Base-by-base conservation (phyloP, 2,329 filamentous ascomycete species). In the Celoporthe dispersa region DNA sequence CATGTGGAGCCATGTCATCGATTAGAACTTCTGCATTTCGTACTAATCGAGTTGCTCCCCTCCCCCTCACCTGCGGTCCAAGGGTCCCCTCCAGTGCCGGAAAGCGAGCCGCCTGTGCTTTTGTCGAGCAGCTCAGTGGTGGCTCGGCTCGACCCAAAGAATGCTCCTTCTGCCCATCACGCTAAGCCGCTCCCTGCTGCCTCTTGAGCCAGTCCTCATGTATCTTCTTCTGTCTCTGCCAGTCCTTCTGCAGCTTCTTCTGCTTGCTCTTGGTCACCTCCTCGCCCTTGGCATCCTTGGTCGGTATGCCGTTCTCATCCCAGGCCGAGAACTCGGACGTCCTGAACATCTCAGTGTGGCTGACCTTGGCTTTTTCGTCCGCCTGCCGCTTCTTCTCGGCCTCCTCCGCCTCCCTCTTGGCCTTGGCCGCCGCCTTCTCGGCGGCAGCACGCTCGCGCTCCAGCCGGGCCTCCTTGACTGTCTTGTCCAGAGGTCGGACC, bases 211-310 rank as follows among this genome's bases (percentile, higher is more conserved):
- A 88, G 66, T 81, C 81, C 75, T 91, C 88, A 79, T 90, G 87
- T 74, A 85, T 74, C 82, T 91, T 92, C 83, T 90, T 91, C 82
- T 93, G 91, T 75, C 82, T 86, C 76, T 91, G 88, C 90, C 90
- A 92, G 71, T 90, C 88, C 81, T 93, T 93, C 78, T 81, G 85
- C 72, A 93, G 77, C 82, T 90, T 91, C 84, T 92, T 93, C 48
- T 77, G 77, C 75, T 84, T 84, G 68, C 84, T 88, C 81, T 92
- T 92, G 12, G 88, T 84, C n/a, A 93, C 79, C 74, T 91, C 88
- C 72, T 86, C 85, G 1, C 90, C 91, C 33, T 87, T 84, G 35
- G 83, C 84, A 75, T 91, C 88, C 75, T 84, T 86, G 0, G 83
- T 86, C 19, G 91, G 90, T 65, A 92, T 70, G 0, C 90, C 91